Evolutionary conservation across 1,284 basidiomycete genomes (phyloP), one percentile per base, ranked within the genome.

Genomic region (Rhizopogon parksii): DNA sequence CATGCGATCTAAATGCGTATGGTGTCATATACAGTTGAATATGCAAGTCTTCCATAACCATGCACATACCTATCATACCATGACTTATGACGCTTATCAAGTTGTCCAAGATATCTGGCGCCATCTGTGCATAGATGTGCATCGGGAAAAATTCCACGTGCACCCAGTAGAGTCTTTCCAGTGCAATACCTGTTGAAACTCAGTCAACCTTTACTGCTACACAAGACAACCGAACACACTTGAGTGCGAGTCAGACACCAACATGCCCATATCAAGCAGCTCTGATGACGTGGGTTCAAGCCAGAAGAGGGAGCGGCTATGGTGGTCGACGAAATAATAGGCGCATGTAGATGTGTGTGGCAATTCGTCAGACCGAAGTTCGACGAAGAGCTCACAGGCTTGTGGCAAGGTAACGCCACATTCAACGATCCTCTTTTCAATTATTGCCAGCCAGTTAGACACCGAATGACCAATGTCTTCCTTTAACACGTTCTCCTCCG

Each of bases 131-230:
- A 21, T 63, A 55, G 19, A 66, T 47, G 59, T 79, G 75, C 64
- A 72, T 72, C 1, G 74, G 75, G 58, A 77, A 79, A 51, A 71
- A 70, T 55, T 79, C 77, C 8, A 77, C 65, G 55, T 80, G 78
- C 12, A 50, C 58, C 78, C 78, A 80, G 53, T 76, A 80, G 14
- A 76, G 65, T 40, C 71, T 69, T 49, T 76, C 68, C 21, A 77
- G 59, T 32, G 9, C 36, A 37, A 30, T 43, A 58, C 40, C 47
- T 49, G 47, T 17, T 1, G 17, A 43, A 32, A 14, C 57, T 55
- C 30, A 46, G 46, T 47, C 27, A 43, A 49, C 35, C 42, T 30
- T 39, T 8, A 39, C 36, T 25, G 27, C 34, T 1, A 36, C 39
- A 15, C 11, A 32, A 36, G 51, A 35, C 43, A 7, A 27, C 53